Evolutionary conservation across 176 grass and related monocot genomes (phyloP).

Genomic region (Carex kokanica): DNA sequence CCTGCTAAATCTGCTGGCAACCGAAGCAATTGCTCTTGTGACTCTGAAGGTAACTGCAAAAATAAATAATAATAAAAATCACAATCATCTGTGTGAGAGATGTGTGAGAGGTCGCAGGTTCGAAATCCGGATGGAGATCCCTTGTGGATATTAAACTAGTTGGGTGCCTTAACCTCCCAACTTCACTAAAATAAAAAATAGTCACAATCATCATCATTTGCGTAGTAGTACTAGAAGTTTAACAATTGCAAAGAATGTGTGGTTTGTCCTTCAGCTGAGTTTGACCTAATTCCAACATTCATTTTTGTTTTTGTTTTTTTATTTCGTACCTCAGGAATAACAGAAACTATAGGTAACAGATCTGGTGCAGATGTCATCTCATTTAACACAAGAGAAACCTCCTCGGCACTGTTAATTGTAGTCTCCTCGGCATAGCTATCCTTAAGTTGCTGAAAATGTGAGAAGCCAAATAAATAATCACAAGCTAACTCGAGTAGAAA

Average conservation of each 20-base stretch:
- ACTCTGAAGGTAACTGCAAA: constrained; percentile 64
- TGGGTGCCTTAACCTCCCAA: no score
- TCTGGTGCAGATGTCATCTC: constrained; percentile 66
- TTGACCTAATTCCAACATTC: background rate
- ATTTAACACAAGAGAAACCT: constrained; percentile 68
- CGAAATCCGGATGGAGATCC: no score
- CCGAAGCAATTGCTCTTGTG: constrained; percentile 64
- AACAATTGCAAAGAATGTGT: background rate
- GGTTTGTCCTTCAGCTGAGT: background rate
- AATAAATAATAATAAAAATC: constrained; percentile 23
- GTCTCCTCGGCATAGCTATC: constrained; percentile 35
- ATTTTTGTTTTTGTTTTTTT: background rate
- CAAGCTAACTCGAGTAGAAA: background rate
- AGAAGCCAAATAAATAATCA: constrained; percentile 2
- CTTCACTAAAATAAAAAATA: no score
- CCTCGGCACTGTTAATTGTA: constrained; percentile 34
- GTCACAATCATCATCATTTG: background rate
- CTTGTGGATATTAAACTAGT: no score
- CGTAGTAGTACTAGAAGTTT: background rate
- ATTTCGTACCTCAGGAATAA: constrained; percentile 68
- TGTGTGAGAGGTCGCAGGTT: no score
- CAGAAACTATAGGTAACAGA: constrained; percentile 51
- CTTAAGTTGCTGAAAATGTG: constrained; percentile 48
- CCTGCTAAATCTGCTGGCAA: constrained; percentile 71
- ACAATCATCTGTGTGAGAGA: no score